A percentile compares a stretch with the other conserved stretches of the same genome.
Evolutionary conservation across 306 rosid species (phyloP).

Genomic region (Canavalia ensiformis): DNA sequence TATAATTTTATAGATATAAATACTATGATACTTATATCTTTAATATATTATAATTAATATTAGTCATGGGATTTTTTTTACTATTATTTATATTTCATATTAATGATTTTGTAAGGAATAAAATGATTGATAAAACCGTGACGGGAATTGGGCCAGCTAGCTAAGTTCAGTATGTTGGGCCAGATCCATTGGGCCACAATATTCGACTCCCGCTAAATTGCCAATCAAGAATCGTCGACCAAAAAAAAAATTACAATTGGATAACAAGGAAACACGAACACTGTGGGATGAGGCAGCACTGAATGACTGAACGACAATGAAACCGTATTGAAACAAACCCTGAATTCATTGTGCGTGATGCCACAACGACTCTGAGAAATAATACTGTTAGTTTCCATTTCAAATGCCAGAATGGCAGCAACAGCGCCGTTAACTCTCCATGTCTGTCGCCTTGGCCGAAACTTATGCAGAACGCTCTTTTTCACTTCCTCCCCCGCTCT

Average conservation of each 20-base stretch:
- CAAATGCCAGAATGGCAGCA: slow-evolving; percentile 61
- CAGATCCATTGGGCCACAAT: no score
- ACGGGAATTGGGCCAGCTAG: no score
- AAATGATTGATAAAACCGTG: no score
- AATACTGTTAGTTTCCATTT: not conserved
- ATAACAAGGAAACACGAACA: not conserved
- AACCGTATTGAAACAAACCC: slow-evolving; percentile 12
- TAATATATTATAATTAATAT: no score
- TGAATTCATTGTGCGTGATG: not conserved
- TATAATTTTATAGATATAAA: no score
- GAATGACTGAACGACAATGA: not conserved
- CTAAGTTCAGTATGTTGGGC: no score
- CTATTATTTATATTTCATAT: no score
- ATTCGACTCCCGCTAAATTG: no score
- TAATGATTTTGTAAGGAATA: no score
- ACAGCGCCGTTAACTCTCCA: slow-evolving; percentile 59
- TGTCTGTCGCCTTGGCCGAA: slow-evolving; percentile 70
- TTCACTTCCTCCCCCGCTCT: slow-evolving; percentile 19
- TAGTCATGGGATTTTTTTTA: no score
- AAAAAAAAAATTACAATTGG: not conserved
- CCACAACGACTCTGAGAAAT: not conserved
- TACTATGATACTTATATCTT: no score
- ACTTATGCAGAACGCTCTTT: slow-evolving; percentile 47
- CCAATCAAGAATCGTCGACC: no score
- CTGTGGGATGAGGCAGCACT: slow-evolving; percentile 29